Conservation (phyloP, 345 rosid species). For the Ailanthus altissimus region DNA sequence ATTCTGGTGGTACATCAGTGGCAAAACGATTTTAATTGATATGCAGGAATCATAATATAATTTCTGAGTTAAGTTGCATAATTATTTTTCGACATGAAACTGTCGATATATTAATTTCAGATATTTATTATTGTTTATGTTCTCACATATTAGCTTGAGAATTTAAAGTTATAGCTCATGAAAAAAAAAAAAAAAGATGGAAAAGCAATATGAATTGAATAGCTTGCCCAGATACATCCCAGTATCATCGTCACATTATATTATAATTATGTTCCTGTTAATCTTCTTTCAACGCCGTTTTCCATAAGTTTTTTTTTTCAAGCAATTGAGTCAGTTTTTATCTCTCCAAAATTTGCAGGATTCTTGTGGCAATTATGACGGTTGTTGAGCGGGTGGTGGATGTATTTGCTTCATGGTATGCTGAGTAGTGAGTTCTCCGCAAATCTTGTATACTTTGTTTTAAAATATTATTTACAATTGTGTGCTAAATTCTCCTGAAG, state of each 20-base stretch:
- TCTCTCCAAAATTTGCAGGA: conserved; percentile 50
- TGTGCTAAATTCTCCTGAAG: conserved; percentile 37
- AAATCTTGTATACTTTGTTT: not conserved
- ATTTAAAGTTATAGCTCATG: not conserved
- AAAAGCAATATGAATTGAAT: not conserved
- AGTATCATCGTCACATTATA: too few species aligned
- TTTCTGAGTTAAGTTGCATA: not conserved
- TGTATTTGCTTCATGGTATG: conserved; percentile 71
- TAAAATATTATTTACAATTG: not conserved
- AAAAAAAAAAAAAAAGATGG: too few species aligned
- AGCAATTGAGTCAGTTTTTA: not conserved
- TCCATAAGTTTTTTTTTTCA: too few species aligned
- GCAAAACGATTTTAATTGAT: too few species aligned
- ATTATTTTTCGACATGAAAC: not conserved
- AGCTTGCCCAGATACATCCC: too few species aligned
- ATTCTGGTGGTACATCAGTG: too few species aligned
- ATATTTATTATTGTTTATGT: not conserved
- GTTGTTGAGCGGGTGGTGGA: conserved; percentile 73
- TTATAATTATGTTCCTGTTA: too few species aligned
- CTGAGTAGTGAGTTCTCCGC: not conserved
- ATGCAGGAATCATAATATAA: too few species aligned
- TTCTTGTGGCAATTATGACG: conserved; percentile 66
- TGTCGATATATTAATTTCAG: not conserved
- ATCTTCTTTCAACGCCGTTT: too few species aligned
- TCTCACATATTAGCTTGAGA: not conserved